Evolutionary conservation across 2,329 filamentous ascomycete genomes (phyloP).

Genomic region (Talaromyces sp.): DNA sequence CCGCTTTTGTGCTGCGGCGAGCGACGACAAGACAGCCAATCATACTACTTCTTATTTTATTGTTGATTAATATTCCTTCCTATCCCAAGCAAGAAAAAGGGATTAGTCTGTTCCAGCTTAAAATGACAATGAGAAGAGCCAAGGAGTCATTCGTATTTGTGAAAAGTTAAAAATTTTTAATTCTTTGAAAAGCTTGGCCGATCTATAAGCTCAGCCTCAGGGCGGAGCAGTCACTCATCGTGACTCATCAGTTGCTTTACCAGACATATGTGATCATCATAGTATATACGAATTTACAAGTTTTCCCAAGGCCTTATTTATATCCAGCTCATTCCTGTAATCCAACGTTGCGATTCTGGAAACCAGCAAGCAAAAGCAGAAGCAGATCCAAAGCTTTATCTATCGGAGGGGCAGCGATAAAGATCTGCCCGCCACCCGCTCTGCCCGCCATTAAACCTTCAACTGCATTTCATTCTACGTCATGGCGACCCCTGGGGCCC

Average conservation of each 20-base stretch:
- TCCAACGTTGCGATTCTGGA: background rate
- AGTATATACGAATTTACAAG: background rate
- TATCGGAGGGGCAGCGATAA: conserved; percentile 1
- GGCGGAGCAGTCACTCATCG: conserved; percentile 1
- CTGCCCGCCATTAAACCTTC: background rate
- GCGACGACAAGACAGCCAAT: background rate
- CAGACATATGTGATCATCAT: background rate
- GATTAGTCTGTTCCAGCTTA: background rate
- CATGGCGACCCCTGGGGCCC: conserved; percentile 7
- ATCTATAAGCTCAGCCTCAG: background rate
- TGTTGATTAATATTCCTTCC: background rate
- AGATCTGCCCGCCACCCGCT: background rate
- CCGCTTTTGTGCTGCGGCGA: background rate
- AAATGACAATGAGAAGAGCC: background rate
- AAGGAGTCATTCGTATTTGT: background rate
- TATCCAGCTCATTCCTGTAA: background rate
- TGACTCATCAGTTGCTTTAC: background rate
- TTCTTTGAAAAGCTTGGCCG: background rate
- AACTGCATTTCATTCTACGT: background rate
- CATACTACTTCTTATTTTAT: background rate
- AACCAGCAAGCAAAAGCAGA: background rate
- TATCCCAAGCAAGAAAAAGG: too few species aligned
- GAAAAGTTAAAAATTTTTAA: background rate
- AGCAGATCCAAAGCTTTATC: background rate
- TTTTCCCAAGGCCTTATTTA: background rate